Evolutionary conservation across 495 filamentous ascomycete genomes (phyloP), one percentile per base, ranked within the genome.

Genomic region (Geoglossum glabrum): DNA sequence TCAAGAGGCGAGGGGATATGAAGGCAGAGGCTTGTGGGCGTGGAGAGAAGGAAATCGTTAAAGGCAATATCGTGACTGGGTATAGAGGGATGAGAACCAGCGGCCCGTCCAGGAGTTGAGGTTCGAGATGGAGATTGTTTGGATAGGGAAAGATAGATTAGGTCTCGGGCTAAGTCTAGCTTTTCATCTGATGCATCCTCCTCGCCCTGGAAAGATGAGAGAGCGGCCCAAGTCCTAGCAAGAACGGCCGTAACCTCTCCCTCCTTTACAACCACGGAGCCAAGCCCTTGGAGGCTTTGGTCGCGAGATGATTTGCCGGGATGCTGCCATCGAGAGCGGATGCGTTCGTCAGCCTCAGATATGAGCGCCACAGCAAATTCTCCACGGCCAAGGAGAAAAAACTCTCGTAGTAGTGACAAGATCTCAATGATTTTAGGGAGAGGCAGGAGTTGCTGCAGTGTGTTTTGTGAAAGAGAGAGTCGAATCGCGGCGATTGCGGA

Each of bases 291-390:
- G 49, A 62, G 55, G 2, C 60, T 30, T 13, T 68, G 68, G 47
- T 71, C 69, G 8, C 52, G 36, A 49, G 55, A 58, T 23, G 61
- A 25, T 28, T 65, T 61, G 8, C 57, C 62, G 34, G 67, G 65
- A 28, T 65, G 65, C 21, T 67, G 68, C 55, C 73, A 72, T 28
- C 76, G 70, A 52, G 72, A 72, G n/a, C 71, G 66, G 25, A 94
- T 76, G 59, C 80, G 81, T 36, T 84, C 76, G 61, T 94, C 85
- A 9, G 89, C 87, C 71, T 95, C 85, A 33, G 82, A 76, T 0
- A 92, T 85, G 21, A 98, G 72, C 10, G 85, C 80, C 60, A 90
- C 78, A 7, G 87, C 87, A 68, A 98, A 98, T 65, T 96, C 92
- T 10, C 92, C 90, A 19, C 85, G 77, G 10, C 85, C 79, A 10